Conservation (phyloP, 305 asterid genomes). For the Rubia peregrina region DNA sequence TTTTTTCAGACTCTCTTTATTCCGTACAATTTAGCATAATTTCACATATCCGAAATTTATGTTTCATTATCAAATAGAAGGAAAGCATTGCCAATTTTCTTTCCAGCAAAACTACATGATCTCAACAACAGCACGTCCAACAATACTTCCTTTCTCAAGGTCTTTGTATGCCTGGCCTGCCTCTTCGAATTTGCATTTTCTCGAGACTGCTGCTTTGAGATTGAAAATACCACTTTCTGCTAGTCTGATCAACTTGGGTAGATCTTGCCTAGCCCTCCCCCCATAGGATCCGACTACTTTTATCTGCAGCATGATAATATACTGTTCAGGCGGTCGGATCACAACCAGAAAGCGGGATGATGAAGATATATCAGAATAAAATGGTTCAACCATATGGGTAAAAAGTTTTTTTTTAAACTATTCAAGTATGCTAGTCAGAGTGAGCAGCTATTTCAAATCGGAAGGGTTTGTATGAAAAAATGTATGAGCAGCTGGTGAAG, state of each 20-base stretch:
- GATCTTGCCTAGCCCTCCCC: constrained; percentile 93
- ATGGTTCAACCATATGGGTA: no score
- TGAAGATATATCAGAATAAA: not conserved
- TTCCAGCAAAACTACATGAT: constrained; percentile 43
- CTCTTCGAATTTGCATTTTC: constrained; percentile 75
- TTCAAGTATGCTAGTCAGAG: no score
- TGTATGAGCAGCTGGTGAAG: not conserved
- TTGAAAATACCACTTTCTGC: constrained; percentile 82
- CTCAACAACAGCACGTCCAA: constrained; percentile 84
- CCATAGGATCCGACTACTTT: constrained; percentile 94
- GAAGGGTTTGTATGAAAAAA: not conserved
- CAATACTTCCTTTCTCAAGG: constrained; percentile 63
- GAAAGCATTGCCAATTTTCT: not conserved
- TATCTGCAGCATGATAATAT: constrained; percentile 43
- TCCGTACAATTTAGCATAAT: not conserved
- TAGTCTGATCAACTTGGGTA: constrained; percentile 76
- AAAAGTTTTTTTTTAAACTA: no score
- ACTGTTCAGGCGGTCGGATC: not conserved
- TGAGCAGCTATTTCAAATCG: not conserved
- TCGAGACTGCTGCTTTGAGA: constrained; percentile 77
- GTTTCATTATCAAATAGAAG: not conserved
- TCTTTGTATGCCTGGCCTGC: constrained; percentile 62
- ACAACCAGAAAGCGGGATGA: not conserved
- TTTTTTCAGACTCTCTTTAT: not conserved
- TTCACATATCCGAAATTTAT: not conserved